Evolutionary conservation across 495 filamentous ascomycete genomes (phyloP), one percentile per base, ranked within the genome.

Genomic region (Hyaloscypha hepaticicola): DNA sequence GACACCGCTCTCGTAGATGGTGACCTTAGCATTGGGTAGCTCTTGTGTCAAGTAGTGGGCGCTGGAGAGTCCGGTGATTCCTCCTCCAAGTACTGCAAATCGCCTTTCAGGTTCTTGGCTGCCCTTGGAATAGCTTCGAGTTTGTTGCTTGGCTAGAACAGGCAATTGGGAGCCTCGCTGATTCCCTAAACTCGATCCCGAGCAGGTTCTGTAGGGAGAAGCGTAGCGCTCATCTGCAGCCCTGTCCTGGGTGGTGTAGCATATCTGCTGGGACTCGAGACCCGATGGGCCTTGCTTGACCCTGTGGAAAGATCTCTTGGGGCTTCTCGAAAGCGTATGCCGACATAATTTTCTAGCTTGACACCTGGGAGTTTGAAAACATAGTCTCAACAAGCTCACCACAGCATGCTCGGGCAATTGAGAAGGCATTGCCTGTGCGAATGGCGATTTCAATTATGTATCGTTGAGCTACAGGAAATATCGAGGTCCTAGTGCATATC

Each of bases 11-110:
- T 99, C 96, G 70, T 90, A 96, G 6, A 99, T 69, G 3, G 89
- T 93, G 63, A 98, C 84, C 9, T 82, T 78, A 12, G 80, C 77
- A 21, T 60, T 58, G 5, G 87, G 83, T 4, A 87, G 75, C 59
- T 83, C 74, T 51, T 83, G 83, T 6, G 84, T 72, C 19, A 96
- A 77, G 72, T 88, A 90, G 77, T 87, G 91, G 22, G 93, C 93
- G 34, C 86, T 82, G 28, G 90, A 85, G 57, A 99, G 84, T 38
- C 96, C 96, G 19, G 94, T 95, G 71, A 99, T 90, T 57, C 96
- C 96, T 60, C 87, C 94, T 38, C 96, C 95, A 16, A 96, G 75
- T 21, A 97, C 82, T 41, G 90, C 93, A 66, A 90, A 83, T 31
- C 58, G 52, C 14, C 22, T 53, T 62, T 60, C 24, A n/a, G 45